Evolutionary conservation across 305 asterid species (phyloP), one percentile per base, ranked within the genome.

Genomic region (Petunia hybrid): DNA sequence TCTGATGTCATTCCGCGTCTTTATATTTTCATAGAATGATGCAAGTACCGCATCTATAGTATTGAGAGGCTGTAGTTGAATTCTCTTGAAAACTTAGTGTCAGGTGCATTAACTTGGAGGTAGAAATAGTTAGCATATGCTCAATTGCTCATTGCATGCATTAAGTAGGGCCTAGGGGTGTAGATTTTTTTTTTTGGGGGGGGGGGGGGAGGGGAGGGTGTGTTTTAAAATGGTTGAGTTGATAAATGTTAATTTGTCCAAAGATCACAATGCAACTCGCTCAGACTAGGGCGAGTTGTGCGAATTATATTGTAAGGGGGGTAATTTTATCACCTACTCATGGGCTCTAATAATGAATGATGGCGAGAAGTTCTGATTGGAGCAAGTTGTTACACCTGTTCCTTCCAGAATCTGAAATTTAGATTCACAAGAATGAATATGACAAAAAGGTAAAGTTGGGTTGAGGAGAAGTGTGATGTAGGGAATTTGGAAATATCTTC

Each of bases 401-500:
- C 78, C 36, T 73, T 35, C 38, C 45, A 36, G 13, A 53, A 3
- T 63, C 63, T 51, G 60, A 0, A 22, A 51, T 13, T 73, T 51
- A 12, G 63, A 36, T 48, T 45, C 46, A 51, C 48, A 13, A 13
- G 0, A 51, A 35, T 73, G 78, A 48, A 73, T 13, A 53, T 74
- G 48, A 74, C 78, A 74, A 6, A 51, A 73, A 74, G 78, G 12
- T 74, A 13, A 51, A 74, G 78, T 8, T 13, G 38, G 78, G 46
- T 51, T 74, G 62, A 73, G 78, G 13, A 62, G 46, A 48, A 51
- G 61, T 73, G 36, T 73, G 53, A 51, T 73, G 31, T 73, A 35
- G 35, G 61, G 53, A 73, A 73, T 35, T 73, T 48, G 61, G 53
- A 73, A 73, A 51, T 73, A 73, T 73, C 78, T 51, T 48, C 61